Percentiles rank a stretch among this genome's conserved stretches.
Conservation (phyloP, 1,284 basidiomycete species). For the Ceraceosorus guamensis region DNA sequence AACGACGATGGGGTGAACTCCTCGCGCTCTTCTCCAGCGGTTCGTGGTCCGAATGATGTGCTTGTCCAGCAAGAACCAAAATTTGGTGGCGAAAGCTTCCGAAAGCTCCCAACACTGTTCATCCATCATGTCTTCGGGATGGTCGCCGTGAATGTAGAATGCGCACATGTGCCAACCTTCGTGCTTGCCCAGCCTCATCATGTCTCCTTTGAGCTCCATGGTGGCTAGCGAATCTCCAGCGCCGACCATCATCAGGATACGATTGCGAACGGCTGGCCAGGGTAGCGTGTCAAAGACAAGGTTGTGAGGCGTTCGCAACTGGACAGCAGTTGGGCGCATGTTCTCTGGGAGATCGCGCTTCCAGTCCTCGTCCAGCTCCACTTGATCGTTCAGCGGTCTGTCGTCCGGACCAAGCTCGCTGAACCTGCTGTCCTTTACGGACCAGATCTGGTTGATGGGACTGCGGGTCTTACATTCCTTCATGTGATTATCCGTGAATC, state of each 20-base stretch:
- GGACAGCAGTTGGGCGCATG: background rate
- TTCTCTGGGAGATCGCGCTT: no score
- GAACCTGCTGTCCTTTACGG: no score
- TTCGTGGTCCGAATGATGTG: background rate
- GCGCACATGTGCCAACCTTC: background rate
- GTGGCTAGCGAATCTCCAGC: no score
- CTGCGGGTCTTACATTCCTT: no score
- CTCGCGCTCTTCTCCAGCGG: background rate
- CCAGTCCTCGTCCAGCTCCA: no score
- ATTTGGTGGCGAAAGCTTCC: background rate
- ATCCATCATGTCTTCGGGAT: background rate
- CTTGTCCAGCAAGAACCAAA: background rate
- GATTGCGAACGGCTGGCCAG: background rate
- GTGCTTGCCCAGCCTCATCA: background rate
- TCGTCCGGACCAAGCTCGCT: no score
- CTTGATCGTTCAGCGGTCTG: no score
- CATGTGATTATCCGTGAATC: no score
- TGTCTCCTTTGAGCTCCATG: background rate
- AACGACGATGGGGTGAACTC: background rate
- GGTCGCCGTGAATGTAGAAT: background rate
- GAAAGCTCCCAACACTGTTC: background rate
- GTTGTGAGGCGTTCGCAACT: background rate
- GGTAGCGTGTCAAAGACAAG: background rate
- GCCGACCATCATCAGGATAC: background rate
- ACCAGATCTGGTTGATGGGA: no score